Percentiles rank a stretch among this genome's conserved stretches.
These are phyloP conservation scores for Candida qinlingensis DNA, from an alignment of 805 yeast species.

Conservation along the genomic window DNA sequence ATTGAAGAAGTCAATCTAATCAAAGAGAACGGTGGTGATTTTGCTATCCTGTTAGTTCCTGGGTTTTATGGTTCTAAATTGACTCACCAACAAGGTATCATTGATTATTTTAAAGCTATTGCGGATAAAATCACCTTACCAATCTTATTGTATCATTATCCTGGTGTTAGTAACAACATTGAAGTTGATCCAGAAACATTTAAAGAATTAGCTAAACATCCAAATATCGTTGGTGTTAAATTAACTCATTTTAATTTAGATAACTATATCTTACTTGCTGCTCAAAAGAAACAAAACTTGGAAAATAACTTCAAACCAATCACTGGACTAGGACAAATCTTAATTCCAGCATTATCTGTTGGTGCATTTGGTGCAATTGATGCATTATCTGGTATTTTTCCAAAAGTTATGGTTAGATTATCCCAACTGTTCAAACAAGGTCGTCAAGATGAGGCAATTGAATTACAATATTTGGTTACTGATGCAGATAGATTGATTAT, in stretches of 20 bases:
- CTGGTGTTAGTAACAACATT: slow-evolving; percentile 33
- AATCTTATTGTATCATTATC: slow-evolving; percentile 32
- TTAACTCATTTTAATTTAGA: slow-evolving; percentile 44
- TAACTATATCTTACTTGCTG: slow-evolving; percentile 34
- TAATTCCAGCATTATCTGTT: slow-evolving; percentile 40
- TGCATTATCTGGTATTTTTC: slow-evolving; percentile 47
- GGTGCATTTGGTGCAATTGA: slow-evolving; percentile 46
- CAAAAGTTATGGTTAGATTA: slow-evolving; percentile 39
- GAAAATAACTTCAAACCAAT: slow-evolving; percentile 35
- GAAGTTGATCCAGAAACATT: slow-evolving; percentile 23
- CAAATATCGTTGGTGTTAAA: slow-evolving; percentile 34
- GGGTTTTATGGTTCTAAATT: slow-evolving; percentile 32
- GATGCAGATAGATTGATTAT: slow-evolving; percentile 31
- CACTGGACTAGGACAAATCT: slow-evolving; percentile 48
- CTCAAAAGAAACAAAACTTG: slow-evolving; percentile 31
- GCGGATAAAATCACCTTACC: slow-evolving; percentile 32
- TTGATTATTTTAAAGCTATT: slow-evolving; percentile 27
- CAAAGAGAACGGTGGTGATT: slow-evolving; percentile 31
- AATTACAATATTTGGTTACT: slow-evolving; percentile 38
- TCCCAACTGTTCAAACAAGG: slow-evolving; percentile 32
- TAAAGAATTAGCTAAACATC: slow-evolving; percentile 26
- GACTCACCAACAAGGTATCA: slow-evolving; percentile 30
- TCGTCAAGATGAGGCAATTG: slow-evolving; percentile 33
- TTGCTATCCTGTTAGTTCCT: slow-evolving; percentile 29
- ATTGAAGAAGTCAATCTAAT: slow-evolving; percentile 24